Evolutionary conservation across 805 yeast species (phyloP), one percentile per base, ranked within the genome.

Genomic region (Hermanozyma aechmeae): DNA sequence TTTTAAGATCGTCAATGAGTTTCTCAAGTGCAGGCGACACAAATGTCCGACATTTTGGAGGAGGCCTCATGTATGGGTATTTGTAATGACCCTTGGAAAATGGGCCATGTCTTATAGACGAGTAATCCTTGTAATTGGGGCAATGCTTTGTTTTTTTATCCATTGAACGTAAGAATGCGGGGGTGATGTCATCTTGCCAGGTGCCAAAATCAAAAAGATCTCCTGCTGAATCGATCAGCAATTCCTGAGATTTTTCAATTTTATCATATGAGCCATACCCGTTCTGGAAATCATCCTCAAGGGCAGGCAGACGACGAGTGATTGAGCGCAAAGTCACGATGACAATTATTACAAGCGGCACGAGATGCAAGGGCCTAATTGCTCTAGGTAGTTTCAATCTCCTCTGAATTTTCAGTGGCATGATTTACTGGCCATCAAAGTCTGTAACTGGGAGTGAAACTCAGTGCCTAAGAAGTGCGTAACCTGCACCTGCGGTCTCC

Each of bases 1-100:
- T 28, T 27, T 57, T 67, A 48, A 82, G 57, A 28, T 73, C 77
- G 3, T 39, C 47, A 14, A 85, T 71, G 20, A 76, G 56, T 11
- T 45, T 42, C 38, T 85, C 96, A 3, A 86, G 77, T 0, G 71
- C 71, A 0, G 45, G 40, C 0, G 87, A 78, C 3, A 35, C 39
- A 49, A 83, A 85, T 0, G 94, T 85, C 6, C 95, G 69, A 48
- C 95, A 86, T 21, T 66, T 48, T 10, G 56, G 58, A 0, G 71
- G 60, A 2, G 96, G 96, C 40, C 96, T 60, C 76, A 83, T 87
- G 39, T 46, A 81, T 2, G 95, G 84, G 34, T 77, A 58, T 22
- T 51, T 41, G 27, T 70, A 50, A 2, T 64, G 53, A 0, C 95
- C 93, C 2, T 45, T 38, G 1, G 80, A 66, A 16, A 58, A 60